These are phyloP conservation scores for Hypoxylon sp. DNA, from an alignment of 2,329 filamentous ascomycete species.

Conservation along the genomic window DNA sequence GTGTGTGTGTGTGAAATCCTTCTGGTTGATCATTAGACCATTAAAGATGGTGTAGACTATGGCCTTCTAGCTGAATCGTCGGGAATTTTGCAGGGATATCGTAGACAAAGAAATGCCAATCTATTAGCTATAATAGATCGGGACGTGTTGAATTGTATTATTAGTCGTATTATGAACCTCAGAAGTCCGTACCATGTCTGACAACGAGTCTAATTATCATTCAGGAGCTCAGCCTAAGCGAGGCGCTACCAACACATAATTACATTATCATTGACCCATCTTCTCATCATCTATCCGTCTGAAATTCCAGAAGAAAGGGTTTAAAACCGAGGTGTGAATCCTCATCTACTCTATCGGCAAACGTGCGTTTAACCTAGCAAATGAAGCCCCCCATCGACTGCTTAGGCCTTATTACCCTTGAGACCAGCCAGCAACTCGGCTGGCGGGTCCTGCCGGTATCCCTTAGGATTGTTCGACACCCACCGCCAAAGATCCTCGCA, in stretches of 20 bases:
- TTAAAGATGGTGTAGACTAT: neutral
- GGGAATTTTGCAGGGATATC: conserved; percentile 7
- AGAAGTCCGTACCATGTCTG: neutral
- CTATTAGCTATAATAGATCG: neutral
- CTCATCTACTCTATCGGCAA: conserved; percentile 37
- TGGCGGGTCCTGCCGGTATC: conserved; percentile 93
- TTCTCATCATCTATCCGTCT: conserved; percentile 13
- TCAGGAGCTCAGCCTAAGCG: conserved; percentile 7
- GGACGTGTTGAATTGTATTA: neutral
- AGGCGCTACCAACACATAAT: neutral
- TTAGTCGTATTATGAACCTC: neutral
- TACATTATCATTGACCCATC: conserved; percentile 2
- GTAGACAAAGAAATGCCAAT: neutral
- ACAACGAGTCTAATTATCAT: conserved; percentile 5
- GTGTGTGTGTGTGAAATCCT: neutral
- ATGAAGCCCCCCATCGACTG: conserved; percentile 20
- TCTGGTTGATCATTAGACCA: neutral
- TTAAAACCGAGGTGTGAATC: conserved; percentile 4
- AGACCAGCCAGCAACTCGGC: conserved; percentile 79
- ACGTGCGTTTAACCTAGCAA: conserved; percentile 17
- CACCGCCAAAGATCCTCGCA: conserved; percentile 96
- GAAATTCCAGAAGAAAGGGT: conserved; percentile 1
- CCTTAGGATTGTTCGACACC: conserved; percentile 96
- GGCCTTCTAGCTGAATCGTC: neutral
- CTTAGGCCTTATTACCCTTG: conserved; percentile 59